A percentile compares a stretch with the other conserved stretches of the same genome.
phyloP scores from a whole-genome alignment of 352 stramenopile genomes.

The Phytophthora capsici region DNA sequence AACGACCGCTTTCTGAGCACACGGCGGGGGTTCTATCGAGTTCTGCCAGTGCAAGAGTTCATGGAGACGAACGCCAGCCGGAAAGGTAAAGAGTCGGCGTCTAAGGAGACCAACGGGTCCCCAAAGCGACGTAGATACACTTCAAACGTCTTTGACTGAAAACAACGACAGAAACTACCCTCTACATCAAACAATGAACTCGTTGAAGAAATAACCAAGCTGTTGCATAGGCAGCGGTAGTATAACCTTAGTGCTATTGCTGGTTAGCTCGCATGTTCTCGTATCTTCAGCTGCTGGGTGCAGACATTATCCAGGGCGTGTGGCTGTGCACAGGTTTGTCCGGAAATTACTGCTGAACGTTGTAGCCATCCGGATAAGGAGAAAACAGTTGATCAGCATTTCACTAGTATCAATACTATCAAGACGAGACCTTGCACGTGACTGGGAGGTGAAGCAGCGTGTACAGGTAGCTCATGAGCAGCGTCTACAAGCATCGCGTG shows the following conservation, averaged over 20 bases:
- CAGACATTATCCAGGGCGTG: neutral
- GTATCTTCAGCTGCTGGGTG: conserved; percentile 6
- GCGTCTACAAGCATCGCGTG: neutral
- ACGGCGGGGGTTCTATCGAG: conserved; percentile 47
- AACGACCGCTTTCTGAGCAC: conserved; percentile 46
- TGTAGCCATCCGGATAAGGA: conserved; percentile 6
- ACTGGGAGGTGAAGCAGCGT: too few relatives aligned
- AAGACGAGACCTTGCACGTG: too few relatives aligned
- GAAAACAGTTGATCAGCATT: conserved; percentile 23
- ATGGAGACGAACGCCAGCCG: conserved; percentile 18
- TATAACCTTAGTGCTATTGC: too few relatives aligned
- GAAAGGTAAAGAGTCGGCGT: neutral
- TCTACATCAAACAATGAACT: conserved; percentile 3
- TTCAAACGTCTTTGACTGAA: conserved; percentile 2
- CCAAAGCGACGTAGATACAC: conserved; percentile 44
- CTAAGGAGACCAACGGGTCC: conserved; percentile 34
- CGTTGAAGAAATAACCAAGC: conserved; percentile 4
- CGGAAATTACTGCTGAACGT: conserved; percentile 8
- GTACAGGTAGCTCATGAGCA: too few relatives aligned
- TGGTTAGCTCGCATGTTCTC: neutral
- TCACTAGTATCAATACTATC: conserved; percentile 1
- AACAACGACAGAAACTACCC: neutral
- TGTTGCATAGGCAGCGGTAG: conserved; percentile 12
- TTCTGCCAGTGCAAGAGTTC: conserved; percentile 41
- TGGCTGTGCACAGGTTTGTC: conserved; percentile 2